Conservation (phyloP, 2,329 filamentous ascomycete species). For the Penicillium occitanis region DNA sequence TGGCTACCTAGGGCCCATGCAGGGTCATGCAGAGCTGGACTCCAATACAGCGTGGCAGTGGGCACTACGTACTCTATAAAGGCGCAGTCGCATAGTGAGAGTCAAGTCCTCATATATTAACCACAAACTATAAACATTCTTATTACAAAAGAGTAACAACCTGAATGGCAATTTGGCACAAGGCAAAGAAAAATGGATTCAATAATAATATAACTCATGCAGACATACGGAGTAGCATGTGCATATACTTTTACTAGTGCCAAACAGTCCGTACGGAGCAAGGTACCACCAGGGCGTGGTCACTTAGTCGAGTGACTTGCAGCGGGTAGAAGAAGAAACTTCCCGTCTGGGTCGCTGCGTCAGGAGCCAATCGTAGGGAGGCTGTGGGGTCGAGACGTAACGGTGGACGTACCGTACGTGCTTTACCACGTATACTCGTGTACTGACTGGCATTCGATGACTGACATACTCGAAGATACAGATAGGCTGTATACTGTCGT, state of each 20-base stretch:
- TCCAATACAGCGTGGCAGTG: background rate
- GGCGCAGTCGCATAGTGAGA: background rate
- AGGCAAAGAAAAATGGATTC: background rate
- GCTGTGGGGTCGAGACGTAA: background rate
- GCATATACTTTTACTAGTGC: constrained; percentile 15
- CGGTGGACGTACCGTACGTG: background rate
- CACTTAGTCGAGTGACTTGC: constrained; percentile 12
- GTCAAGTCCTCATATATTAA: background rate
- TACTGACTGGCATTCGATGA: no score
- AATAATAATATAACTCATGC: constrained; percentile 2
- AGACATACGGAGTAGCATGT: constrained; percentile 7
- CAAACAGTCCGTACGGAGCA: constrained; percentile 1
- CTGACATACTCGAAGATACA: no score
- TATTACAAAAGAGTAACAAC: background rate
- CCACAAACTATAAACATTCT: background rate
- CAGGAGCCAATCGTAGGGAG: background rate
- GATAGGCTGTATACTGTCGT: no score
- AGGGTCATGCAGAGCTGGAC: background rate
- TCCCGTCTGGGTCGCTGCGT: constrained; percentile 9
- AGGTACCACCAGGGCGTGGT: constrained; percentile 1
- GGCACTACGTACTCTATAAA: background rate
- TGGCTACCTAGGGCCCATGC: background rate
- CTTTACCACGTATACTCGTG: background rate
- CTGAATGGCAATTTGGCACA: background rate
- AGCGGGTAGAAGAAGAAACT: constrained; percentile 19